Evolutionary conservation across 352 stramenopile species (phyloP).

Genomic region (Pythium insidiosum): DNA sequence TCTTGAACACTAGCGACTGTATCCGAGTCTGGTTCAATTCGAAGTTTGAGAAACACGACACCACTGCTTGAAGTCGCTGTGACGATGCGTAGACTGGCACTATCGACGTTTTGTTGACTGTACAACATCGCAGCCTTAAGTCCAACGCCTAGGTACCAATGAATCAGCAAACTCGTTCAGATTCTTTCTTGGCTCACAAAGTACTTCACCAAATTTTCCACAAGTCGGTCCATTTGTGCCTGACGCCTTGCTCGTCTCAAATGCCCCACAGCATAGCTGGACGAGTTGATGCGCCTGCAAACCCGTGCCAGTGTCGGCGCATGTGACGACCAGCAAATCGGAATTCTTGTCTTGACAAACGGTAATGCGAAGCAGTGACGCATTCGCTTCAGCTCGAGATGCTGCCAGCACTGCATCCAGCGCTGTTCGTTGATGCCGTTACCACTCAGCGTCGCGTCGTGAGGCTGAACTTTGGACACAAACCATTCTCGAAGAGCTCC

Average conservation of each 20-base stretch:
- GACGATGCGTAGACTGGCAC: conserved; percentile 43
- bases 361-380: conserved; percentile 38
- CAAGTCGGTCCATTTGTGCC: conserved; percentile 13
- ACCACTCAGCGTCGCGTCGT: no score
- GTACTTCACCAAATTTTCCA: conserved; percentile 65
- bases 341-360: conserved; percentile 21
- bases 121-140: conserved; percentile 74
- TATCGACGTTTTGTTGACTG: conserved; percentile 37
- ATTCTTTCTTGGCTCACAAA: no score
- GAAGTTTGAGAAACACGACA: conserved; percentile 59
- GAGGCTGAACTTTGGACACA: no score
- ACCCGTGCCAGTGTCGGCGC: conserved; percentile 62
- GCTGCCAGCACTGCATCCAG: conserved; percentile 47
- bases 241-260: conserved; percentile 52
- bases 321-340: conserved; percentile 52
- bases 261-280: conserved; percentile 55
- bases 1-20: conserved; percentile 53
- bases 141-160: conserved; percentile 69
- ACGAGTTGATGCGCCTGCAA: conserved; percentile 58
- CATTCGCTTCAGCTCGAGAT: conserved; percentile 16
- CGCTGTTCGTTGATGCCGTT: conserved; percentile 24
- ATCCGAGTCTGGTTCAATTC: conserved; percentile 54
- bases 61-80: conserved; percentile 52
- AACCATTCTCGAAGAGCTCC: conserved; percentile 81
- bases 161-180: no score